Evolutionary conservation across 129 eudicot species (phyloP), one percentile per base, ranked within the genome.

Genomic region (Arctium lappa): DNA sequence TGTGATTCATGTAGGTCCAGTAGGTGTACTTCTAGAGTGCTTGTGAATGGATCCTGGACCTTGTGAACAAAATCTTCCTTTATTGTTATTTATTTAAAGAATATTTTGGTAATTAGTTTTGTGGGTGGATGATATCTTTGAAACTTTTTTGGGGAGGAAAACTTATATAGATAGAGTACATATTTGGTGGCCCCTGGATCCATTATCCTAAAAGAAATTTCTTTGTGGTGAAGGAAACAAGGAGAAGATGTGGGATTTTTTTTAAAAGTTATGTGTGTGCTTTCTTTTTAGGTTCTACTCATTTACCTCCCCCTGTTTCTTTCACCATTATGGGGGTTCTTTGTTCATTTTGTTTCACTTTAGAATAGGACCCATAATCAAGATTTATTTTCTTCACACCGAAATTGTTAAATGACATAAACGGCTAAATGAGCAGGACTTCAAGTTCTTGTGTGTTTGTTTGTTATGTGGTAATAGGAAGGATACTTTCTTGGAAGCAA

Each of bases 151-250:
- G 5, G 71, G 71, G 34, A 66, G 13, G 12, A 18, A 66, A 60
- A 66, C 71, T 30, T 73, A 30, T 73, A 73, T 73, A 18, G 60
- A 40, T 73, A 73, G 22, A 73, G 77, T 73, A 73, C 22, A 73
- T 40, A 22, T 36, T 39, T 73, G 77, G 77, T 73, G 77, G 77
- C 16, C 60, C 77, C n/a, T 18, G 5, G 29, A 39, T 42, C 77
- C 77, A 73, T 73, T 13, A 73, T 72, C 60, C 6, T 73, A 73
- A 73, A 73, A 30, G 22, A 22, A 0, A 42, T 22, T 60, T 60
- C 68, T 60, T 60, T 60, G 29, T 60, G 68, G 68, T 60, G 29
- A 60, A 60, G 68, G 68, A 60, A 60, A 60, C 68, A 60, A 60
- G 29, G 4, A n/a, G 71, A 66, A 73, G 0, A 7, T 73, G 60